Base-by-base conservation (phyloP, 768 basidiomycete species). In the Aureoboletus auriporus region DNA sequence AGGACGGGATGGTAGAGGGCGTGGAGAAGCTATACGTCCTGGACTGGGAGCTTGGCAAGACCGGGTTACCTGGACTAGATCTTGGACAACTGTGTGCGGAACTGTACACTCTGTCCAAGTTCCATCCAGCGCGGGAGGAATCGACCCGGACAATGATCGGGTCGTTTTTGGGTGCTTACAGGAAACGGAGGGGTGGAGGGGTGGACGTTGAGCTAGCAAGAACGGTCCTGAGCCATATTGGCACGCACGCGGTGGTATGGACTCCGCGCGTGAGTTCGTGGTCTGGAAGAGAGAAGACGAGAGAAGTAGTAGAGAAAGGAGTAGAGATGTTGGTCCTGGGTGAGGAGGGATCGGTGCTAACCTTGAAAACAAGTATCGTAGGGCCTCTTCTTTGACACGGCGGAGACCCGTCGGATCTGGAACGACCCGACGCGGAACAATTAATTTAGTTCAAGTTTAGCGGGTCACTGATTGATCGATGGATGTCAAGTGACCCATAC, bases 61-160 rank as follows among this genome's bases (percentile, higher is more conserved):
- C 75, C 0, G 83, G 84, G n/a, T 47, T 81, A 26, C 69, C 74
- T 5, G 82, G 76, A 4, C 51, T 79, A 6, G 84, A 86, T 42
- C 60, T 86, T 16, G 83, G 83, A 1, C 83, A 86, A 53, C 75
- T 86, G 49, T 76, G 74, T 47, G 83, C 80, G 4, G 85, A 86
- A 60, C 60, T 86, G 46, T 67, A 76, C 58, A 68, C 71, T 20
- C 58, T 84, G 20, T 67, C 72, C 44, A 66, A 72, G 41, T 83
- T 81, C 59, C 56, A 75, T 44, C 71, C 75, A 1, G 60, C 61
- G 13, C 71, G 72, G 39, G 58, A 60, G 35, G 68, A 68, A 8
- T 60, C 71, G 3, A 68, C 74, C 4, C 54, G 62, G 8, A 53
- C 57, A 39, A 55, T 80, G 7, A 57, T 80, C 16, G 56, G 54